Percentiles rank a stretch among this genome's conserved stretches.
phyloP scores from a whole-genome alignment of 495 filamentous ascomycete species.

The Penicillium pancosmium region DNA sequence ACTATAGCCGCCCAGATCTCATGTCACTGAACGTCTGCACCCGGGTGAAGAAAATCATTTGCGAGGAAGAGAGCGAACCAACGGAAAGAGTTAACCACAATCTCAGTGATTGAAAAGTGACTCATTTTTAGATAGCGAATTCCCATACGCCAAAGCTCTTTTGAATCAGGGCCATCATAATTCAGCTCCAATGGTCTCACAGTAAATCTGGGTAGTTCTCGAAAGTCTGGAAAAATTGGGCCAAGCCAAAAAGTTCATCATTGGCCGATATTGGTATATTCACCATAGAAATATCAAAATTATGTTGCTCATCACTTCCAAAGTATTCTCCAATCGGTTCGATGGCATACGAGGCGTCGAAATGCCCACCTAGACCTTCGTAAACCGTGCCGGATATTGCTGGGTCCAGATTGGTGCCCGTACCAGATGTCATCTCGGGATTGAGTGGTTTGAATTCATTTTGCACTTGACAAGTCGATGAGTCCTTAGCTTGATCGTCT shows the following conservation, averaged over 20 bases:
- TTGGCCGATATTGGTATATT: not conserved
- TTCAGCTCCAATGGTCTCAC: not conserved
- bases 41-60: conserved; percentile 6
- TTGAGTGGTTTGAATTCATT: not conserved
- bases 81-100: not conserved
- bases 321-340: not conserved
- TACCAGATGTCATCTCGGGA: not conserved
- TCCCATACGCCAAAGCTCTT: no score
- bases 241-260: not conserved
- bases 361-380: not conserved
- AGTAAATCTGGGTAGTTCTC: conserved; percentile 1
- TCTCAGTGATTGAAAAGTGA: not conserved
- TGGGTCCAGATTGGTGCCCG: not conserved
- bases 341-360: not conserved
- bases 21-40: conserved; percentile 40
- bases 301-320: not conserved
- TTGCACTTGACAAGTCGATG: not conserved
- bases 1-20: conserved; percentile 58
- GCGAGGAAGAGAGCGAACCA: not conserved
- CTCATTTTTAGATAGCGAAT: not conserved
- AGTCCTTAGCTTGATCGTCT: not conserved
- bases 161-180: no score
- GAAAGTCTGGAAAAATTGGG: not conserved
- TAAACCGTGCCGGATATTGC: not conserved
- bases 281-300: not conserved